Base-by-base conservation (phyloP, 805 yeast species). In the Pichia pseudocactophila region DNA sequence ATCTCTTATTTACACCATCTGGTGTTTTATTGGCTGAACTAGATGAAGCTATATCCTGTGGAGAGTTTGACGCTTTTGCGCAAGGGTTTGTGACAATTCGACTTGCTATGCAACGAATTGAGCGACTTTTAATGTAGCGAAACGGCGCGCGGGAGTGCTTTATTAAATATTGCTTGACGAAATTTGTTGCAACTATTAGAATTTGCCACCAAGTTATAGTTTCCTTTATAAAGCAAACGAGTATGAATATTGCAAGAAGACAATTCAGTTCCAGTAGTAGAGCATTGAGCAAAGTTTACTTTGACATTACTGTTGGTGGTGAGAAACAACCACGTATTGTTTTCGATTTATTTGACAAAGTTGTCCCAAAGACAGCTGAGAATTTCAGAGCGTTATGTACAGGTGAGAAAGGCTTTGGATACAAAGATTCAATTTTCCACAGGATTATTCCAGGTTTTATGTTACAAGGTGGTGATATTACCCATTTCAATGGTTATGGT, bases 401-500 rank as follows among this genome's bases (percentile, higher is more conserved):
- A 46, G 76, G 96, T 54, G 96, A 86, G 70, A 81, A 86, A 73
- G 97, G 97, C 44, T 84, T 72, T 56, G 96, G 96, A 45, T 88
- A 79, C 74, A 79, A 79, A 58, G 78, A 75, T 57, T 84, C 94
- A 35, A 71, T 79, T 52, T 88, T 89, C 89, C 96, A 89, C 84
- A 82, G 96, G 73, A 92, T 88, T 52, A 87, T 88, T 61, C 96
- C 96, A 49, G 78, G 82, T 63, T 89, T 89, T 76, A 90, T 89
- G 97, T 72, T 87, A 62, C 97, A 90, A 75, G 97, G 89, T 64
- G 90, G 89, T 70, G 92, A 83, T 66, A 80, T 83, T 64, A 83
- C 86, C 32, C 68, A 70, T 64, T 80, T 82, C 66, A 80, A 85
- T 64, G 97, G 97, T 52, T 78, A 80, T 56, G 97, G 97, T 61